A percentile compares a stretch with the other conserved stretches of the same genome.
phyloP scores from a whole-genome alignment of 768 basidiomycete genomes.

The Trametes coccinea region DNA sequence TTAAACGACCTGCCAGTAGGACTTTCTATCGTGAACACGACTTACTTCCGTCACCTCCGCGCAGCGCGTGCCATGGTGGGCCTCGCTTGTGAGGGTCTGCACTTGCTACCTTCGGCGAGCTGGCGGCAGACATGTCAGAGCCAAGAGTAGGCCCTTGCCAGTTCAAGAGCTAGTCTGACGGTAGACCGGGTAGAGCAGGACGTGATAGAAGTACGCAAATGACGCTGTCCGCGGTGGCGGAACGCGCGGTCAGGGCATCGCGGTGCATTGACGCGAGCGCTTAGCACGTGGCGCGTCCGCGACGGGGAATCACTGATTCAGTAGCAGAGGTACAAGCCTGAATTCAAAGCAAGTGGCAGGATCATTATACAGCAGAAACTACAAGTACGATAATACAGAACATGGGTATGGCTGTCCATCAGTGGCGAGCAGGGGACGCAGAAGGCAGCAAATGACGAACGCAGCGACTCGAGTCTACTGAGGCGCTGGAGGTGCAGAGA shows the following conservation, averaged over 20 bases:
- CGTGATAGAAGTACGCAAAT: no score
- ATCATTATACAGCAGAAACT: no score
- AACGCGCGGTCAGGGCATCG: no score
- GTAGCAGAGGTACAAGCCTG: no score
- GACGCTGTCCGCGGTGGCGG: no score
- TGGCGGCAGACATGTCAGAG: conserved; percentile 18
- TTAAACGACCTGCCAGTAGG: background rate
- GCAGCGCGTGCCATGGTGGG: conserved; percentile 18
- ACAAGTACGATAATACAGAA: background rate
- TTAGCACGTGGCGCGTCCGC: no score
- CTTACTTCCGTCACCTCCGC: conserved; percentile 23
- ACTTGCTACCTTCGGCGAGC: conserved; percentile 14
- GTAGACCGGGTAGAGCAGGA: background rate
- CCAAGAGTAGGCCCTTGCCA: background rate
- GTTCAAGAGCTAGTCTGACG: background rate
- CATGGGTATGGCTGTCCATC: background rate
- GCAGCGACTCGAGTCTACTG: background rate
- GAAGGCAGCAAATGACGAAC: background rate
- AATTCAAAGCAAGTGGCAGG: no score
- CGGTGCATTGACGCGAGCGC: no score
- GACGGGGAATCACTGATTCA: no score
- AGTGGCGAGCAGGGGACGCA: background rate
- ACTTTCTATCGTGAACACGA: background rate
- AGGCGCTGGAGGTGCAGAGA: conserved; percentile 10
- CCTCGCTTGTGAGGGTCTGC: conserved; percentile 13